Evolutionary conservation across 352 stramenopile genomes (phyloP).

Genomic region (Phytopythium mirpurense): DNA sequence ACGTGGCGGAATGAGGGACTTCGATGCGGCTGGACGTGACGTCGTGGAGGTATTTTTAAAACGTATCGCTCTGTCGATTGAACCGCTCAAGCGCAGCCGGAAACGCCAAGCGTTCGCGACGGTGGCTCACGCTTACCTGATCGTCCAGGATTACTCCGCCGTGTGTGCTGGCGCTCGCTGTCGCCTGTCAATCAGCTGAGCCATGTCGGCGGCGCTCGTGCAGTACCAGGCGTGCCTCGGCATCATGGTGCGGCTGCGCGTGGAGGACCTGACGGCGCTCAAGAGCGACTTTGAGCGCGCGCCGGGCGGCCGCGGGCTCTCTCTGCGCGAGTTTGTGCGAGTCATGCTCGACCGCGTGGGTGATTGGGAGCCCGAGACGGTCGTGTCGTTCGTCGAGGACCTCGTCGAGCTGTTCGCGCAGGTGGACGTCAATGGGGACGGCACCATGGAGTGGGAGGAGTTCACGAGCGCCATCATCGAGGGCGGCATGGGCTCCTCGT

Average conservation of each 20-base stretch:
- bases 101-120: not conserved
- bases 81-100: not conserved
- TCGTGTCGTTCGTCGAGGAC: constrained; percentile 62
- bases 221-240: constrained; percentile 76
- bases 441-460: constrained; percentile 80
- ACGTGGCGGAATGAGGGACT: no score
- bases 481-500: constrained; percentile 50
- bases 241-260: constrained; percentile 71
- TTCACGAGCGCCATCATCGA: constrained; percentile 83
- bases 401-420: constrained; percentile 74
- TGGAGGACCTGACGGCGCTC: constrained; percentile 56
- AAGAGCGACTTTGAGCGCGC: constrained; percentile 66
- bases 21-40: no score
- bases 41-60: not conserved
- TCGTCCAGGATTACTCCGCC: no score
- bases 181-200: not conserved
- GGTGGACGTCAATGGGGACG: constrained; percentile 74
- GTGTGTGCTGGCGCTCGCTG: not conserved
- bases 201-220: constrained; percentile 51
- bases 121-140: no score
- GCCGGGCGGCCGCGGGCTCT: constrained; percentile 32
- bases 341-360: constrained; percentile 67
- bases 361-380: constrained; percentile 42
- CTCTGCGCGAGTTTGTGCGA: constrained; percentile 57
- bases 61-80: not conserved